phyloP scores from a whole-genome alignment of 1,284 basidiomycete species.

The Inonotus hispidus region DNA sequence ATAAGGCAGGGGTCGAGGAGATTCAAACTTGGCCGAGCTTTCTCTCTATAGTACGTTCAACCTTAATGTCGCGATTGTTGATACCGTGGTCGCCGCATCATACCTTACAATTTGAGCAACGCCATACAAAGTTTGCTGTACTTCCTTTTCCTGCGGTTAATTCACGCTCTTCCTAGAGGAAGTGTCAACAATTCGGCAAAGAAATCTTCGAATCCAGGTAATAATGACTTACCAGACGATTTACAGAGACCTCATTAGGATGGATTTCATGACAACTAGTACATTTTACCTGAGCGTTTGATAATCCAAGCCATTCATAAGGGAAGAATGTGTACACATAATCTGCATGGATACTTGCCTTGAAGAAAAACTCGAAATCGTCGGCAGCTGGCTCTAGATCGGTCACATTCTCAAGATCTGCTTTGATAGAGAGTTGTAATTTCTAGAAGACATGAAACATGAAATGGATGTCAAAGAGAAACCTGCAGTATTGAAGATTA shows the following conservation, averaged over 20 bases:
- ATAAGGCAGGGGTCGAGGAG: constrained; percentile 49
- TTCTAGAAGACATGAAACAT: constrained; percentile 30
- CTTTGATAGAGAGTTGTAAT: constrained; percentile 65
- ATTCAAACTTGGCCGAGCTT: constrained; percentile 73
- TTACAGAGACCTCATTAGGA: constrained; percentile 62
- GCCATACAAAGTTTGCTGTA: constrained; percentile 75
- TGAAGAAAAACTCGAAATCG: constrained; percentile 74
- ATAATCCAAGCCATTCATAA: neutral
- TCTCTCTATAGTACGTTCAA: constrained; percentile 36
- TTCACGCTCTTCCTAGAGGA: constrained; percentile 53
- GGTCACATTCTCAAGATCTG: constrained; percentile 73
- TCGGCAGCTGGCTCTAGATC: constrained; percentile 54
- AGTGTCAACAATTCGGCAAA: neutral
- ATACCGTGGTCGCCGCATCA: neutral
- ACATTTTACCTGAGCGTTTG: constrained; percentile 59
- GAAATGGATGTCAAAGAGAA: neutral
- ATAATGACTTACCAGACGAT: constrained; percentile 46
- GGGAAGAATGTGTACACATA: neutral
- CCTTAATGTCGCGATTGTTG: neutral
- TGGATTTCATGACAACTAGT: constrained; percentile 71
- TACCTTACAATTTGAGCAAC: constrained; percentile 62
- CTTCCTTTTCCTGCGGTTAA: constrained; percentile 59
- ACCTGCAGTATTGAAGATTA: neutral
- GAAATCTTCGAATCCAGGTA: neutral
- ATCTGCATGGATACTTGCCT: constrained; percentile 37